Base-by-base conservation (phyloP, 257 asterid species). In the Nicotiana benthamiana region DNA sequence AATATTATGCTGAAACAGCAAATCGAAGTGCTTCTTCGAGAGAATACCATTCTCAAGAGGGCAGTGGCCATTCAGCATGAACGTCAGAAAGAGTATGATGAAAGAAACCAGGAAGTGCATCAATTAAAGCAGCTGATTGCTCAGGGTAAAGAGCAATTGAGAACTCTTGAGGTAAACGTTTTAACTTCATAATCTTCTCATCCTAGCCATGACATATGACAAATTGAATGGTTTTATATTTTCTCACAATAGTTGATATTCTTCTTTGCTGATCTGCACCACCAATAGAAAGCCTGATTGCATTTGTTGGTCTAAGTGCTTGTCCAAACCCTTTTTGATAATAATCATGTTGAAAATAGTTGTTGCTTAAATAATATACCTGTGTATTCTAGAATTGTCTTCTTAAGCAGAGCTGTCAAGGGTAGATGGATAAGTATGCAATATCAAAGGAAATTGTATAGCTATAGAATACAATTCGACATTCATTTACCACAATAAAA, bases 51-150 rank as follows among this genome's bases (percentile, higher is more conserved):
- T 83, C 97, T 95, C 64, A 95, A 95, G 81, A 90, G 98, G 51
- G 98, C 97, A 2, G 97, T 93, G 11, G 81, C 95, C 34, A 91
- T 93, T 85, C 97, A 93, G 81, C 94, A 90, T 40, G 97, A 93
- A 81, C 94, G 97, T 28, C 98, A 91, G 85, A 94, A 89, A 80
- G 98, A 92, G 83, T 81, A 79, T 59, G 98, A 93, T 18, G 93
- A 87, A 83, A 90, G 80, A 87, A 90, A 82, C 83, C 90, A 81
- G 52, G 97, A 93, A 87, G 88, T 89, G 67, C 90, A 83, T 84
- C 93, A 92, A 48, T 75, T 93, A 90, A 93, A 91, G 89, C 92
- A 89, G 86, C 17, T 92, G 89, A 79, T 91, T 79, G 79, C 86
- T 82, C 94, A 87, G 30, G 89, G 92, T 76, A 95, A 92, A 86